phyloP scores from a whole-genome alignment of 2,329 filamentous ascomycete species.

The Lecanosticta acicola region DNA sequence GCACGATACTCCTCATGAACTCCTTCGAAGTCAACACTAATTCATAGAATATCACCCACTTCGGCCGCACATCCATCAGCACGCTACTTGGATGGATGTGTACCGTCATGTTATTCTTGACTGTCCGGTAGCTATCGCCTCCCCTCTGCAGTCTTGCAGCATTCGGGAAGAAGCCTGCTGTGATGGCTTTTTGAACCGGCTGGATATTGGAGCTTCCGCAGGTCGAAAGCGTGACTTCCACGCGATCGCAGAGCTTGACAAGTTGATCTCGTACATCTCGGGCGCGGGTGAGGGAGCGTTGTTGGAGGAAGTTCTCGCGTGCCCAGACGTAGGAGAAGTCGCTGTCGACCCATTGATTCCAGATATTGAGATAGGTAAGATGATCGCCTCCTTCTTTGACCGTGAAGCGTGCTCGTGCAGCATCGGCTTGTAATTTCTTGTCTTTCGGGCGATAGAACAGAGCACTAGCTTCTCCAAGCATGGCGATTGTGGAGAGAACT shows the following conservation, averaged over 20 bases:
- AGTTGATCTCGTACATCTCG: constrained; percentile 91
- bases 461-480: constrained; percentile 81
- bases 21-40: constrained; percentile 79
- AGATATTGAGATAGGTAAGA: constrained; percentile 82
- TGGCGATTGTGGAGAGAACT: constrained; percentile 85
- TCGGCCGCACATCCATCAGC: constrained; percentile 71
- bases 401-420: constrained; percentile 81
- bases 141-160: constrained; percentile 76
- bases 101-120: constrained; percentile 84
- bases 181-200: constrained; percentile 81
- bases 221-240: constrained; percentile 67
- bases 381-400: constrained; percentile 89
- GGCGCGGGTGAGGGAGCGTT: constrained; percentile 79
- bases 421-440: constrained; percentile 94
- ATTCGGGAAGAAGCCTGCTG: constrained; percentile 90
- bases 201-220: constrained; percentile 65
- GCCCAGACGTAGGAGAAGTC: constrained; percentile 86
- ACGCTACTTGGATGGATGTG: constrained; percentile 88
- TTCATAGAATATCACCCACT: constrained; percentile 84
- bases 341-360: constrained; percentile 89
- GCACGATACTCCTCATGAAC: constrained; percentile 85
- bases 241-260: constrained; percentile 83
- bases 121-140: constrained; percentile 82
- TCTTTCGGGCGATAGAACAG: constrained; percentile 95
- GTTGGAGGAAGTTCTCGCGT: constrained; percentile 88